A percentile compares a stretch with the other conserved stretches of the same genome.
These are phyloP conservation scores for Lachancea dasiensis DNA, from an alignment of 805 yeast species.

Conservation along the genomic window DNA sequence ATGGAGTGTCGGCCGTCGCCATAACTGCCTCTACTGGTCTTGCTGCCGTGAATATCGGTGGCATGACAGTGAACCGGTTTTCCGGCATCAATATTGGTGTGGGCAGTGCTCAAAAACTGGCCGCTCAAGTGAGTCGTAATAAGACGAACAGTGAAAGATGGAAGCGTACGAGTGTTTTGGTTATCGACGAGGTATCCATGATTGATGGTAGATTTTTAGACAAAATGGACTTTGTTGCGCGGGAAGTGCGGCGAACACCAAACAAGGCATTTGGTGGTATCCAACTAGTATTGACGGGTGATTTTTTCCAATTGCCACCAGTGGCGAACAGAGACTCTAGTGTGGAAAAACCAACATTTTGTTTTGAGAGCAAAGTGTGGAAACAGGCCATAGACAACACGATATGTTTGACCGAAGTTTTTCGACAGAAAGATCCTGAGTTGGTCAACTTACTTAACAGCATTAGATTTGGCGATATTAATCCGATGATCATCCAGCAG, in stretches of 20 bases:
- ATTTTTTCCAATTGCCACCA: constrained; percentile 94
- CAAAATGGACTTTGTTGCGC: constrained; percentile 67
- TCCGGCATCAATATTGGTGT: constrained; percentile 80
- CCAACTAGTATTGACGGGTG: constrained; percentile 87
- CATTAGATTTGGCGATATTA: constrained; percentile 66
- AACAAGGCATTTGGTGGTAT: constrained; percentile 86
- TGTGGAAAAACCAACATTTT: constrained; percentile 41
- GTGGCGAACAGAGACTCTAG: constrained; percentile 44
- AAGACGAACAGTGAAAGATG: constrained; percentile 47
- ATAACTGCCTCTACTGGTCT: constrained; percentile 95
- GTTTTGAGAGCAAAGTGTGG: constrained; percentile 79
- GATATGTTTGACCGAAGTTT: constrained; percentile 68
- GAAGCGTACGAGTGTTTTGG: constrained; percentile 61
- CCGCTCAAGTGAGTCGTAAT: constrained; percentile 44
- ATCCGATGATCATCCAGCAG: constrained; percentile 23
- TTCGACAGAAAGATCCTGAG: constrained; percentile 71
- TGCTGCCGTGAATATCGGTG: constrained; percentile 93
- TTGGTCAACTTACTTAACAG: constrained; percentile 77
- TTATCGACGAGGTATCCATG: constrained; percentile 94
- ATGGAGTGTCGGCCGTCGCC: constrained; percentile 53
- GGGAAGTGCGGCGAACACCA: constrained; percentile 39
- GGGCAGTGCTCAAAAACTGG: constrained; percentile 42
- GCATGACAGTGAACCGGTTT: constrained; percentile 78
- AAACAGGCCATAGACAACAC: constrained; percentile 53
- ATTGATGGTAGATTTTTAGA: constrained; percentile 73